Evolutionary conservation across 2,329 filamentous ascomycete species (phyloP).

Genomic region (Boeremia exigua): DNA sequence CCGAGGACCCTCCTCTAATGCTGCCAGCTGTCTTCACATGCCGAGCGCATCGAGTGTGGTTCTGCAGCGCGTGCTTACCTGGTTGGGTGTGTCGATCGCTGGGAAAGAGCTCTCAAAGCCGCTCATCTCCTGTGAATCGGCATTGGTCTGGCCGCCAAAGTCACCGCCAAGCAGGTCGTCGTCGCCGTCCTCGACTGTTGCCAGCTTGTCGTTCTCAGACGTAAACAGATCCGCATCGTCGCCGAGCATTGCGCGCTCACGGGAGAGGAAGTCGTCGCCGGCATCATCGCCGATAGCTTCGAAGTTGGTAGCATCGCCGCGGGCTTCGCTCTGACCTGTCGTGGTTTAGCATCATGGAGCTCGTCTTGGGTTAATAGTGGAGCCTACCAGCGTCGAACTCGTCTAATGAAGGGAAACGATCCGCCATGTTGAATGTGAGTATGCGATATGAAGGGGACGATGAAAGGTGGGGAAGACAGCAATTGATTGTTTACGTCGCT

Average conservation of each 20-base stretch:
- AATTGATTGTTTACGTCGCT: conserved; percentile 28
- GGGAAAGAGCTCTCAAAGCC: conserved; percentile 91
- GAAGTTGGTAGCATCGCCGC: conserved; percentile 55
- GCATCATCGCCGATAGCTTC: conserved; percentile 63
- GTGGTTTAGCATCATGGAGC: conserved; percentile 32
- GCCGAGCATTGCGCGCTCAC: conserved; percentile 87
- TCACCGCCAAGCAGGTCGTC: conserved; percentile 75
- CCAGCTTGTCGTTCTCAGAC: conserved; percentile 72
- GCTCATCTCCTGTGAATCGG: conserved; percentile 55
- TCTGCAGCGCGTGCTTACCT: conserved; percentile 59
- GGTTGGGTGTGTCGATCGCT: conserved; percentile 75
- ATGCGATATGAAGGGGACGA: not conserved
- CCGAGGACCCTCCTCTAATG: not conserved
- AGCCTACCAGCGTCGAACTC: conserved; percentile 59
- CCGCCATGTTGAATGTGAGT: conserved; percentile 50
- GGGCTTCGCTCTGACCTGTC: conserved; percentile 71
- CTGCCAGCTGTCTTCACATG: conserved; percentile 8
- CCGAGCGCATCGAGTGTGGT: conserved; percentile 1
- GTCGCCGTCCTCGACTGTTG: conserved; percentile 67
- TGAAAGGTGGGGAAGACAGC: conserved; percentile 14
- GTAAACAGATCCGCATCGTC: conserved; percentile 93
- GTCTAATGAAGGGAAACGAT: conserved; percentile 60
- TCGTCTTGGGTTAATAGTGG: conserved; percentile 29
- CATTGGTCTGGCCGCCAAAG: conserved; percentile 51
- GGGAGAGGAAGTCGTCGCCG: conserved; percentile 84